Conservation (phyloP, 768 basidiomycete genomes). For the Calocera viscosa region DNA sequence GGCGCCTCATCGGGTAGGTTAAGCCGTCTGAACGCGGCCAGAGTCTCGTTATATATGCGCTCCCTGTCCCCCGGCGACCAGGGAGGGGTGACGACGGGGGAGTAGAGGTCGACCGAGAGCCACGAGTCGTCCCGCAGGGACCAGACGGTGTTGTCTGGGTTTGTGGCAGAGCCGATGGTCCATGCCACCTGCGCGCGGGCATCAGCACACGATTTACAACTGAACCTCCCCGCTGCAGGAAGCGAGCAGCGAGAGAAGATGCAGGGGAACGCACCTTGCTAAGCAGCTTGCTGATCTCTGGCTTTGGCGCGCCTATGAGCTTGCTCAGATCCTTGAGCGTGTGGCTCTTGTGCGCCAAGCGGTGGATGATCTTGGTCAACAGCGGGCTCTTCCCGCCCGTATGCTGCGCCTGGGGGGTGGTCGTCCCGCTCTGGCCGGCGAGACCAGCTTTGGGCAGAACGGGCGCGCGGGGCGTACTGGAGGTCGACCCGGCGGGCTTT, state of each 20-base stretch:
- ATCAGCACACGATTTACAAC: too few relatives aligned
- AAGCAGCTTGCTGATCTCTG: neutral
- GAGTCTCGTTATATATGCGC: neutral
- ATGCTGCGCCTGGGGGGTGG: neutral
- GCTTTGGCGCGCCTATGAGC: neutral
- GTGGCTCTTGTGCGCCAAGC: neutral
- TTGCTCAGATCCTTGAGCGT: constrained; percentile 2
- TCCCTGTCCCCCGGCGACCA: neutral
- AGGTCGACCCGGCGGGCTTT: neutral
- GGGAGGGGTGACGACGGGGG: neutral
- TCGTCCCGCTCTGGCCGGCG: neutral
- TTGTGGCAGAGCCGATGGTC: neutral
- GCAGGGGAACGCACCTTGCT: neutral
- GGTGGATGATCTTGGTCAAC: neutral
- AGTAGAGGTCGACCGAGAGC: neutral
- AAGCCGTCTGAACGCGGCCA: neutral
- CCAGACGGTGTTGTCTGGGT: constrained; percentile 1
- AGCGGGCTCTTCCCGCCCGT: constrained; percentile 5
- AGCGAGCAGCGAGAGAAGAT: neutral
- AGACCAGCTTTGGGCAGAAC: neutral
- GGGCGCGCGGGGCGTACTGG: neutral
- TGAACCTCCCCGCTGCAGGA: too few relatives aligned
- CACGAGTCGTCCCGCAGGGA: neutral
- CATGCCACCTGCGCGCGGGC: neutral
- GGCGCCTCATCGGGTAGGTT: neutral